Conservation (phyloP, 306 rosid genomes). For the Inga leiocalycina region DNA sequence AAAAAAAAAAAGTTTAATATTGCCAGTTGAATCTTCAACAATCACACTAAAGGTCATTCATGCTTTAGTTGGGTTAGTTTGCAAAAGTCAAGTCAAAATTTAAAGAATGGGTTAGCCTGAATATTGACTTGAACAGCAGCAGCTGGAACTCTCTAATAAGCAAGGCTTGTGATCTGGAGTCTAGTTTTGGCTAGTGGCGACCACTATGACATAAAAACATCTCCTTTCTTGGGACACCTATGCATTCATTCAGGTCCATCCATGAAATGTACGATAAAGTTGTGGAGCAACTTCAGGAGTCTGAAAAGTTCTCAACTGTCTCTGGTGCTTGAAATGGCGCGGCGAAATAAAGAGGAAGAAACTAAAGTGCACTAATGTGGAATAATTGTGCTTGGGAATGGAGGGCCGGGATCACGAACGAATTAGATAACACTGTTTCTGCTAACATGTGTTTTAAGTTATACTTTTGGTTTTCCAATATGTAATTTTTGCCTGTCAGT, state of each 20-base stretch:
- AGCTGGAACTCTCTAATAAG: slow-evolving; percentile 54
- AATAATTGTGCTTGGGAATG: background rate
- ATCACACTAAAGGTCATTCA: background rate
- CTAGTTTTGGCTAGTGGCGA: slow-evolving; percentile 14
- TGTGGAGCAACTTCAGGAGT: slow-evolving; percentile 37
- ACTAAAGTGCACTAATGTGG: slow-evolving; percentile 34
- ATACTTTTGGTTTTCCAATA: background rate
- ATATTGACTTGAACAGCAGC: slow-evolving; percentile 46
- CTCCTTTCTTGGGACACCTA: slow-evolving; percentile 34
- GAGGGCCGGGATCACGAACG: background rate
- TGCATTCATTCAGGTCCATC: slow-evolving; percentile 56
- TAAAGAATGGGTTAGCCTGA: slow-evolving; percentile 1
- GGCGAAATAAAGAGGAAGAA: slow-evolving; percentile 57
- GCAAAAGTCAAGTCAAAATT: background rate
- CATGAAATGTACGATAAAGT: slow-evolving; percentile 40
- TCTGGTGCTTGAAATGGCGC: slow-evolving; percentile 34
- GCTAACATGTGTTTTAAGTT: background rate
- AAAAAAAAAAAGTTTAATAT: background rate
- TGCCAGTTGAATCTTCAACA: background rate
- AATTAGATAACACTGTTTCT: background rate
- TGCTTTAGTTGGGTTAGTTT: background rate
- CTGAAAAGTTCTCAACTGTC: slow-evolving; percentile 32
- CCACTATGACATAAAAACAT: background rate
- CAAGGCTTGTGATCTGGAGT: slow-evolving; percentile 52
- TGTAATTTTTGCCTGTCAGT: slow-evolving; percentile 7